Percentiles rank a stretch among this genome's conserved stretches.
Evolutionary conservation across 148 eudicot species (phyloP).

Genomic region (Chenopodium album): DNA sequence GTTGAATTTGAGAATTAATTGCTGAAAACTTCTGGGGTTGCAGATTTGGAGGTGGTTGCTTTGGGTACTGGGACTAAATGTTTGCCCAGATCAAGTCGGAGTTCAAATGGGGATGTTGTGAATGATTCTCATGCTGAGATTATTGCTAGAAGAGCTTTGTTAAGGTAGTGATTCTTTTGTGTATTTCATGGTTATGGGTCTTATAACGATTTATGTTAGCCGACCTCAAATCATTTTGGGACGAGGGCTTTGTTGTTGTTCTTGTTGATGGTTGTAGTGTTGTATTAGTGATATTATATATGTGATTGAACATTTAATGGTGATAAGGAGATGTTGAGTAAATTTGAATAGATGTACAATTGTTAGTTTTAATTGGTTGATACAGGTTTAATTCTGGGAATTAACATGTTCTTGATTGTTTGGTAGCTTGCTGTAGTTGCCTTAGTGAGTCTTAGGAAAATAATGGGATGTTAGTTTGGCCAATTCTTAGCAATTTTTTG

Average conservation of each 20-base stretch:
- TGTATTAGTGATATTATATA: not conserved
- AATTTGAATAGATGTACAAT: not conserved
- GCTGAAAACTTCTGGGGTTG: not conserved
- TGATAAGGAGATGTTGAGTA: not conserved
- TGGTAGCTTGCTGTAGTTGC: not conserved
- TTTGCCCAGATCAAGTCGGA: conserved; percentile 57
- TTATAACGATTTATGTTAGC: too few relatives aligned
- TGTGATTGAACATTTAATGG: not conserved
- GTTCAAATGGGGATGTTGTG: conserved; percentile 80
- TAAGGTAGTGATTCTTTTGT: conserved; percentile 41
- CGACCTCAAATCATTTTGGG: too few relatives aligned
- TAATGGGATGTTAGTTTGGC: not conserved
- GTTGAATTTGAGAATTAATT: not conserved
- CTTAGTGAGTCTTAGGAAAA: not conserved
- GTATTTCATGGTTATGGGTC: too few relatives aligned
- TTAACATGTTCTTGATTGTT: not conserved
- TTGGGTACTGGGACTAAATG: conserved; percentile 95
- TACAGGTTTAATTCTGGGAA: not conserved
- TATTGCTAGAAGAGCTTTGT: conserved; percentile 70
- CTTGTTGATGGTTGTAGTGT: not conserved
- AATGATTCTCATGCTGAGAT: conserved; percentile 95
- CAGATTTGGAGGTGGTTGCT: conserved; percentile 80
- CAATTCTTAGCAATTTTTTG: not conserved
- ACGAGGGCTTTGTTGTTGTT: not conserved
- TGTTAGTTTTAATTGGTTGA: not conserved